phyloP scores from a whole-genome alignment of 176 grass and related monocot species.

The Phyllostachys edulis region DNA sequence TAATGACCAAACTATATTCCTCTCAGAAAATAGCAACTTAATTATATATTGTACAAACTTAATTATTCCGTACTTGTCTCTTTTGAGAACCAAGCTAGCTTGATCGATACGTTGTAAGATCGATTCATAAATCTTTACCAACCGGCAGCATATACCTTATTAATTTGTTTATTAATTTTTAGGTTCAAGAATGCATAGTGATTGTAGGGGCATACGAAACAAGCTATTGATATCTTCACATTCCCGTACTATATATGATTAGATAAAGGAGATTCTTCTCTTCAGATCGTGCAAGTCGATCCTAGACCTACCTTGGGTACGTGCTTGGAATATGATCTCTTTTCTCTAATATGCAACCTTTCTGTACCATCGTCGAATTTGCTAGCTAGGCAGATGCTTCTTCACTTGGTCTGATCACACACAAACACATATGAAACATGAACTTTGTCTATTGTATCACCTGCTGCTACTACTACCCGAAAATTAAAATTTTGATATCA shows the following conservation, averaged over 20 bases:
- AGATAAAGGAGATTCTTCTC: slow-evolving; percentile 16
- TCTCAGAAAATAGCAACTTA: neutral
- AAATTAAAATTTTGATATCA: no score
- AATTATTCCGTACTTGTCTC: neutral
- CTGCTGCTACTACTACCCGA: no score
- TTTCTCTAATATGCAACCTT: neutral
- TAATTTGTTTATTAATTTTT: neutral
- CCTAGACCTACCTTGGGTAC: slow-evolving; percentile 22
- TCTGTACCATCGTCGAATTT: slow-evolving; percentile 32
- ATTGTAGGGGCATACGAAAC: slow-evolving; percentile 1
- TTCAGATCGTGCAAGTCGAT: slow-evolving; percentile 20
- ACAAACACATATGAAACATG: no score
- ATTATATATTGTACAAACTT: neutral
- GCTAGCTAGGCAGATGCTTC: slow-evolving; percentile 31
- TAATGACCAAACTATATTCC: neutral
- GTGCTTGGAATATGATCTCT: slow-evolving; percentile 29
- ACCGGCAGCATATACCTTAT: neutral
- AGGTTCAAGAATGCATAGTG: neutral
- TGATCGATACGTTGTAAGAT: neutral
- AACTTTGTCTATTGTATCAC: neutral
- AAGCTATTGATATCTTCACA: neutral
- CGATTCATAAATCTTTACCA: neutral
- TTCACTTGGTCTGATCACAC: slow-evolving; percentile 36
- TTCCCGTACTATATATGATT: neutral
- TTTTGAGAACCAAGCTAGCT: neutral